A percentile compares a stretch with the other conserved stretches of the same genome.
phyloP scores from a whole-genome alignment of 306 rosid genomes.

The Potentilla sterilis region DNA sequence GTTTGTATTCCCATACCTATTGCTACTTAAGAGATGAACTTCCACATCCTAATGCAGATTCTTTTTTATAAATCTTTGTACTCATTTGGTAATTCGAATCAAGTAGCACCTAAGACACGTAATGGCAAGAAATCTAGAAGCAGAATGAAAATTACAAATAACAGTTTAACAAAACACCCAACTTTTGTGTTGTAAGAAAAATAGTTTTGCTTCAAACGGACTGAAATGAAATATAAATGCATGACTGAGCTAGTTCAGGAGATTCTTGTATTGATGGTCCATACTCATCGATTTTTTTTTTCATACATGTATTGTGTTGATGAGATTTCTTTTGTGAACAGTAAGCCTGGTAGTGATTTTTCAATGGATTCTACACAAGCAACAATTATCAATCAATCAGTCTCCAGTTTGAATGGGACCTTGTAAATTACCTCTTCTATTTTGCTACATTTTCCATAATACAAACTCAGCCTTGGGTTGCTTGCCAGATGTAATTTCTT shows the following conservation, averaged over 20 bases:
- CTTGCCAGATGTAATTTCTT: constrained; percentile 36
- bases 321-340: background rate
- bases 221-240: background rate
- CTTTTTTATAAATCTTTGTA: background rate
- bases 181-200: background rate
- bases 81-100: background rate
- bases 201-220: background rate
- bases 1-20: background rate
- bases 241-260: background rate
- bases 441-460: constrained; percentile 30
- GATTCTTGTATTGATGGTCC: background rate
- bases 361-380: constrained; percentile 25
- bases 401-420: constrained; percentile 22
- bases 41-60: background rate
- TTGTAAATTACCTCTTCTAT: constrained; percentile 27
- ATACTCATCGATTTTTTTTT: background rate
- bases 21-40: background rate
- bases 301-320: background rate
- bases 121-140: background rate
- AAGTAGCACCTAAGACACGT: background rate
- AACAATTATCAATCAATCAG: constrained; percentile 25
- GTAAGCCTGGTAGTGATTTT: constrained; percentile 10
- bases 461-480: constrained; percentile 30
- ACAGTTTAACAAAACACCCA: background rate
- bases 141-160: background rate